These are phyloP conservation scores for Pichia phayaonensis DNA, from an alignment of 805 yeast genomes.

Conservation along the genomic window DNA sequence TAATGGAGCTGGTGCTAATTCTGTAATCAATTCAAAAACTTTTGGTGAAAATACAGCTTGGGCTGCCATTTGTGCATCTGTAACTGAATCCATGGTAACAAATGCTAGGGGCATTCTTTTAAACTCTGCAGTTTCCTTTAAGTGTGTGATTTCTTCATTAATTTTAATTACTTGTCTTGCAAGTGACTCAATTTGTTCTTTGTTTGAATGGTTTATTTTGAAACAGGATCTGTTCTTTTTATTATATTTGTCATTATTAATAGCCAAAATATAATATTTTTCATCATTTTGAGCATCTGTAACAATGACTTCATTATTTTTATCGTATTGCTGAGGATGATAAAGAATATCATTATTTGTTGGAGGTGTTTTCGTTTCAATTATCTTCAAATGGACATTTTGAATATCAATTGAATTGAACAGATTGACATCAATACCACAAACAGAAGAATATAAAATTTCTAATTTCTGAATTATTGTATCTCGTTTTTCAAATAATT, in stretches of 20 bases:
- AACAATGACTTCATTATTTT: background rate
- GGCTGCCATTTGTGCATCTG: slow-evolving; percentile 95
- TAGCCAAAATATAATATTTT: slow-evolving; percentile 2
- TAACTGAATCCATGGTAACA: slow-evolving; percentile 88
- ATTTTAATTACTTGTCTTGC: slow-evolving; percentile 30
- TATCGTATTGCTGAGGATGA: slow-evolving; percentile 1
- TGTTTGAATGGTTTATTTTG: slow-evolving; percentile 10
- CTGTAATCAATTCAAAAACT: slow-evolving; percentile 74
- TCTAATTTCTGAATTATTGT: slow-evolving; percentile 32
- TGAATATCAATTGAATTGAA: slow-evolving; percentile 13
- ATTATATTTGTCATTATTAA: background rate
- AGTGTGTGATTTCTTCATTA: slow-evolving; percentile 32
- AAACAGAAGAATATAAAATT: slow-evolving; percentile 32
- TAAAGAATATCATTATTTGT: slow-evolving; percentile 12
- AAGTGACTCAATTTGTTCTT: slow-evolving; percentile 29
- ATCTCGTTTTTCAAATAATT: slow-evolving; percentile 31
- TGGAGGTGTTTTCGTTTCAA: slow-evolving; percentile 14
- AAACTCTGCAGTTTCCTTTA: slow-evolving; percentile 30
- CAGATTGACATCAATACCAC: slow-evolving; percentile 36
- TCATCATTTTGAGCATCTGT: background rate
- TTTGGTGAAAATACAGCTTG: slow-evolving; percentile 92
- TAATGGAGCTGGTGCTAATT: slow-evolving; percentile 91
- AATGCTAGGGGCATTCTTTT: slow-evolving; percentile 47
- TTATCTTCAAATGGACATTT: slow-evolving; percentile 27
- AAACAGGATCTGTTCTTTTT: slow-evolving; percentile 1